Base-by-base conservation (phyloP, 352 stramenopile species). In the Pythium rishiriense region DNA sequence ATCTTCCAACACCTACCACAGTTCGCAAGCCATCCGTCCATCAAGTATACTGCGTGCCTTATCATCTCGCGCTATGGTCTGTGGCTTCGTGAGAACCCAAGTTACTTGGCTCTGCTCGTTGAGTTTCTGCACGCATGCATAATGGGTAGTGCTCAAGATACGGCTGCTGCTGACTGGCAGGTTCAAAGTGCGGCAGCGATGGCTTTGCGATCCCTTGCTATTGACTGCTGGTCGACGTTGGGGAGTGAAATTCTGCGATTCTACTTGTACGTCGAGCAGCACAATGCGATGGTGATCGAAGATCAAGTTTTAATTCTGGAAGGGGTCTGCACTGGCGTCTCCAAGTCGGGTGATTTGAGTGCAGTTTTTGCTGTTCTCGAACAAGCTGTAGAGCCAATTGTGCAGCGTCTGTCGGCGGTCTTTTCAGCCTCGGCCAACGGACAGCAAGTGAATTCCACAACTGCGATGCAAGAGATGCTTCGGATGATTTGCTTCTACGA, bases 251-350 rank as follows among this genome's bases (percentile, higher is more conserved):
- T 94, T 25, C 67, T 89, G 35, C 69, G 78, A 0, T 96, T 94
- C 41, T 96, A 96, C 42, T 52, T 90, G 53, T 81, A 91, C 49
- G 76, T 96, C 8, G 79, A 96, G 55, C 58, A 81, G 35, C 72
- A 77, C 46, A 79, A 89, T 19, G 66, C 86, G 17, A 85, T 96
- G 72, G 59, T 35, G 12, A 83, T 93, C 17, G 85, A 93, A 25
- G 85, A 96, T 29, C 87, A 96, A 62, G 81, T 91, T n/a, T 66
- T 93, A n/a, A 80, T 96, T 43, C 71, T 96, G 3, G 82, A 96
- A 61, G 87, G 87, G 8, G 77, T 94, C 46, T 91, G 82, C 53
- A 64, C 70, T 8, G 87, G 85, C 29, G 83, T 91, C 29, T 65
- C 70, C 3, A 78, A 76, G 10, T 76, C 70, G 7, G 65, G 70